Evolutionary conservation across 2,329 filamentous ascomycete genomes (phyloP).

Genomic region (Pseudogymnoascus sp.): DNA sequence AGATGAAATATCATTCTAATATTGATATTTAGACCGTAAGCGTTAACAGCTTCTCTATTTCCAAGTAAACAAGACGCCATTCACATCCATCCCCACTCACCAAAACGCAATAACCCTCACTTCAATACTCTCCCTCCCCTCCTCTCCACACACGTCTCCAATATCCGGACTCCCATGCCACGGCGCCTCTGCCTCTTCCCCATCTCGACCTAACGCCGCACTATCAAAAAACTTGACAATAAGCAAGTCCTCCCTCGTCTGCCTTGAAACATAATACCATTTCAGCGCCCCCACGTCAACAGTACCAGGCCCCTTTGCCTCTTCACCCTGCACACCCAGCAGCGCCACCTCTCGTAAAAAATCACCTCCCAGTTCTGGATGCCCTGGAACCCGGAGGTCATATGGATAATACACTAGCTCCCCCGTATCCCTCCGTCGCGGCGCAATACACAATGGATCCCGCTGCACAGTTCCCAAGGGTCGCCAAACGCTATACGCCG

Average conservation of each 20-base stretch:
- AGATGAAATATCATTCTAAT: not conserved
- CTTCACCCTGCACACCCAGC: not conserved
- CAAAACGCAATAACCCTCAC: slow-evolving; percentile 11
- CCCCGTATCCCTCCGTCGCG: not conserved
- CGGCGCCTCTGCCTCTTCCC: not conserved
- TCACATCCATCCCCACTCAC: not conserved
- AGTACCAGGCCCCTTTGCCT: not conserved
- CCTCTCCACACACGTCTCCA: not conserved
- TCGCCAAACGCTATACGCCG: not conserved
- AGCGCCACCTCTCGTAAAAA: slow-evolving; percentile 7
- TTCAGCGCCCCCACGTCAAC: not conserved
- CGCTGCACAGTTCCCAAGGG: not conserved
- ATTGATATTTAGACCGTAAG: not conserved
- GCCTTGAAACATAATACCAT: slow-evolving; percentile 3
- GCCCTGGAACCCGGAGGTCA: not conserved
- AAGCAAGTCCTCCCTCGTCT: slow-evolving; percentile 6
- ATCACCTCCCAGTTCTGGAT: not conserved
- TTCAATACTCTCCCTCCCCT: slow-evolving; percentile 8
- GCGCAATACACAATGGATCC: not conserved
- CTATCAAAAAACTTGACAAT: slow-evolving; percentile 12
- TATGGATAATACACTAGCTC: not conserved
- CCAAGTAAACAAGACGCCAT: not conserved
- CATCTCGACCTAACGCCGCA: not conserved
- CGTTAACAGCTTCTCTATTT: not conserved
- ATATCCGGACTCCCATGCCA: slow-evolving; percentile 8